Percentiles rank a stretch among this genome's conserved stretches.
phyloP scores from a whole-genome alignment of 305 asterid genomes.

The Solanum hybrid region DNA sequence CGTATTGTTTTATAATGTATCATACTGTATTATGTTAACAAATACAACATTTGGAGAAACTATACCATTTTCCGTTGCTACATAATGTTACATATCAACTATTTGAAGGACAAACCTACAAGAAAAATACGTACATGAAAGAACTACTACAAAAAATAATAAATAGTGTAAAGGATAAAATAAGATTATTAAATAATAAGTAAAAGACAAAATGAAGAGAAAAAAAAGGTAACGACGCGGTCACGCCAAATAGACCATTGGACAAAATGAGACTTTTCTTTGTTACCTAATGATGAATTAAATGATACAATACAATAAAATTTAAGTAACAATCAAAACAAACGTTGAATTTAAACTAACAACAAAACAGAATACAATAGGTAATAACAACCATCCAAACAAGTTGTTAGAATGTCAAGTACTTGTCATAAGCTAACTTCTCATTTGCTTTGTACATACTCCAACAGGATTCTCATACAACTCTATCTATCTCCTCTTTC shows the following conservation, averaged over 20 bases:
- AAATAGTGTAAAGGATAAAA: background rate
- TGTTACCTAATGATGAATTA: background rate
- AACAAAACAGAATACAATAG: background rate
- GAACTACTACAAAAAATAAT: background rate
- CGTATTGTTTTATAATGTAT: background rate
- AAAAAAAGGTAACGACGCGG: background rate
- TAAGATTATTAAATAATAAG: background rate
- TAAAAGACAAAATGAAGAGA: background rate
- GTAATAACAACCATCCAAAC: background rate
- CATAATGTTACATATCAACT: background rate
- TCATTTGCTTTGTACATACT: constrained; percentile 66
- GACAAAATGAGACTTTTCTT: background rate
- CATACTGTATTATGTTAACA: background rate
- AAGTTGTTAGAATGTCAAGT: constrained; percentile 8
- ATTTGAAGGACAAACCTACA: background rate
- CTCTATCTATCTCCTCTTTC: constrained; percentile 6
- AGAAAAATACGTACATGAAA: background rate
- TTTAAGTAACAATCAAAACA: background rate
- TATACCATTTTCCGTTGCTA: background rate
- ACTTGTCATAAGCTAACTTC: constrained; percentile 29
- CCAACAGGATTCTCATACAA: constrained; percentile 42
- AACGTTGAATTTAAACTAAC: background rate
- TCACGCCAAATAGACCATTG: background rate
- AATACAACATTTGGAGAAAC: background rate
- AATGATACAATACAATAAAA: background rate